phyloP scores from a whole-genome alignment of 176 grass and related monocot species.

The Cenchrus americanus region DNA sequence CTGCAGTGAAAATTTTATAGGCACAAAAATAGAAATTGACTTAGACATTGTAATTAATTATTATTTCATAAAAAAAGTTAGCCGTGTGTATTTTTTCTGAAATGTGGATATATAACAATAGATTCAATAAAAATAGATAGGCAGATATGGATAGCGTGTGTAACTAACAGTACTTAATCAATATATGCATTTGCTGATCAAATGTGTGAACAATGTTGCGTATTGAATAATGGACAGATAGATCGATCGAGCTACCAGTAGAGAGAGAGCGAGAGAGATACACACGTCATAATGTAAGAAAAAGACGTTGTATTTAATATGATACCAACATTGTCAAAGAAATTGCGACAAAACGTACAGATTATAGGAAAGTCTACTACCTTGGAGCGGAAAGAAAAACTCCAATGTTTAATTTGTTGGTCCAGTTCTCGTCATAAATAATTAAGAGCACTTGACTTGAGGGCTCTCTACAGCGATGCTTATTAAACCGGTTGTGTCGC shows the following conservation, averaged over 20 bases:
- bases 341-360: slow-evolving; percentile 14
- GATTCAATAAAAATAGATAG: no score
- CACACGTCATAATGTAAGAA: not conserved
- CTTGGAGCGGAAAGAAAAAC: not conserved
- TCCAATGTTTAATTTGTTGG: not conserved
- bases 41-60: no score
- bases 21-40: no score
- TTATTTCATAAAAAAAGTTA: not conserved
- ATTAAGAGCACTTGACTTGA: slow-evolving; percentile 39
- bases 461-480: slow-evolving; percentile 14
- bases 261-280: slow-evolving; percentile 15
- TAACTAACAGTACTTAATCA: not conserved
- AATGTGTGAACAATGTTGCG: not conserved
- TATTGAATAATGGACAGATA: not conserved
- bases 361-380: not conserved
- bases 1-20: no score
- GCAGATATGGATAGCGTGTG: not conserved
- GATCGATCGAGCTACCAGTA: no score
- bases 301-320: slow-evolving; percentile 17
- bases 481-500: slow-evolving; percentile 22
- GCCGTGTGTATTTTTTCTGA: not conserved
- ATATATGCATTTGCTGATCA: not conserved
- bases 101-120: no score
- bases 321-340: slow-evolving; percentile 40
- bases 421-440: slow-evolving; percentile 22